Evolutionary conservation across 1,284 basidiomycete species (phyloP).

Genomic region (Ceratobasidium sp.): DNA sequence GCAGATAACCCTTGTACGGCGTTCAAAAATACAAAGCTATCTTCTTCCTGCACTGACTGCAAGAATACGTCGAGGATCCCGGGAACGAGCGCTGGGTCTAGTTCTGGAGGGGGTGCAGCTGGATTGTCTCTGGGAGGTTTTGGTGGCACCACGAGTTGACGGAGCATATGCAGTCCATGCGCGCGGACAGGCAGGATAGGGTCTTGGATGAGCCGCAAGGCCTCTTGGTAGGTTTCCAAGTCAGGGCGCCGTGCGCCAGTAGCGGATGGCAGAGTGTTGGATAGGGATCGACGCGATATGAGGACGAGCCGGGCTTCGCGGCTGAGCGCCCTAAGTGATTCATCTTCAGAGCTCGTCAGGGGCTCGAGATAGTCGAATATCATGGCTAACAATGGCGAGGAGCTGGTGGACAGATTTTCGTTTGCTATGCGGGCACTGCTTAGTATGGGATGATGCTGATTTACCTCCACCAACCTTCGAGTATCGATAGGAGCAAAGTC

Average conservation of each 20-base stretch:
- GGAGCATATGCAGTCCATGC: conserved; percentile 87
- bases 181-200: conserved; percentile 94
- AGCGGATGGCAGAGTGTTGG: conserved; percentile 56
- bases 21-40: conserved; percentile 95
- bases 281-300: conserved; percentile 75
- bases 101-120: conserved; percentile 50
- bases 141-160: conserved; percentile 68
- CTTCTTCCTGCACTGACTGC: conserved; percentile 87
- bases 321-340: conserved; percentile 67
- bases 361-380: conserved; percentile 75
- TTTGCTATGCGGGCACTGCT: conserved; percentile 63
- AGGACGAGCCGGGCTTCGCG: conserved; percentile 85
- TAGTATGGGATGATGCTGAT: neutral
- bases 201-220: conserved; percentile 89
- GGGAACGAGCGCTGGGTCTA: conserved; percentile 75
- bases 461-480: conserved; percentile 72
- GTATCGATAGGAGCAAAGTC: conserved; percentile 78
- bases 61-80: conserved; percentile 90
- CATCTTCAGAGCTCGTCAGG: conserved; percentile 60
- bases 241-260: conserved; percentile 57
- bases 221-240: conserved; percentile 83
- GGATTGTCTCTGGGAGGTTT: conserved; percentile 49
- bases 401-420: conserved; percentile 69
- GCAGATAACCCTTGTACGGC: conserved; percentile 89
- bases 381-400: conserved; percentile 71